Evolutionary conservation across 108 stramenopile species (phyloP), one percentile per base, ranked within the genome.

Genomic region (Cyclotella choctawhatcheeana): DNA sequence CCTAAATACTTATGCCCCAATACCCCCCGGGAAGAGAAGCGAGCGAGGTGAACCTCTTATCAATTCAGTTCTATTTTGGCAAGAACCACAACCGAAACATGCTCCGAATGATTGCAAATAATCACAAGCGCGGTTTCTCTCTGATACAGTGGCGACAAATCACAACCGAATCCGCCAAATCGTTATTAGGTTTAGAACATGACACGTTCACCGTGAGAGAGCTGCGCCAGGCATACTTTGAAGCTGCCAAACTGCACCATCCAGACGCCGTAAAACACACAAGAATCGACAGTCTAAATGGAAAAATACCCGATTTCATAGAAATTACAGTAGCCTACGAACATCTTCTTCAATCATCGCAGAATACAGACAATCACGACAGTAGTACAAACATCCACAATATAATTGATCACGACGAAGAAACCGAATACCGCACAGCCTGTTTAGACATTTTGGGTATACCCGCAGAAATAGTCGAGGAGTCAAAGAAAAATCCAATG

Each of bases 401-500:
- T n/a, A n/a, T n/a, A n/a, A n/a, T n/a, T n/a, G n/a, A n/a, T n/a
- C n/a, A 50, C 18, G 64, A 71, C n/a, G 87, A 91, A 76, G 92
- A 93, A 70, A 71, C 71, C 18, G 73, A 78, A 40, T 93, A 87
- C 71, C 81, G 92, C 26, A 43, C 56, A 8, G 92, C 89, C 22
- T 90, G 89, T 71, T 50, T 63, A 48, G 44, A 62, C 12, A 61
- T 79, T n/a, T 72, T 93, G 29, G 92, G 92, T 21, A 47, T 91
- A 40, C 67, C 82, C 25, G 89, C 89, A 1, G 92, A 93, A 79
- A 83, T 88, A 50, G 88, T 93, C 55, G 92, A 93, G 77, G 92
- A 93, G 73, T 89, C 84, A 24, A 93, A 93, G 66, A 75, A 77
- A 67, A 85, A 86, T 71, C 87, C 89, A 43, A 84, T 86, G 82